Evolutionary conservation across 495 filamentous ascomycete species (phyloP), one percentile per base, ranked within the genome.

Genomic region (Aspergillus hancockii): DNA sequence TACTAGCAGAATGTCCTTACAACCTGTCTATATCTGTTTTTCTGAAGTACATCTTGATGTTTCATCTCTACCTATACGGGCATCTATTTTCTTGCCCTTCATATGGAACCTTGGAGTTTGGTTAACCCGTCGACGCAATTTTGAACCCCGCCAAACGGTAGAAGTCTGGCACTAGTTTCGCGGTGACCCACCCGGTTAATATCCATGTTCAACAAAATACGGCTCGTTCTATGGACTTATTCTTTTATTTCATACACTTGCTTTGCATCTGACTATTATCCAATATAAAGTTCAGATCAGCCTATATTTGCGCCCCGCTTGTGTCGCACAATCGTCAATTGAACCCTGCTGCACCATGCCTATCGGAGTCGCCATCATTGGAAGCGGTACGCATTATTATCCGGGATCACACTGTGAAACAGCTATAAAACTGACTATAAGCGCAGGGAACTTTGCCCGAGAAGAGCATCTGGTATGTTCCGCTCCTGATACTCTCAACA

Each of bases 281-380:
- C 2, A 14, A 36, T 12, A 36, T 14, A 23, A 21, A 31, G 13
- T 4, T 31, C 36, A 22, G 41, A 52, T 46, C 18, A 31, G 40
- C 25, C 52, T 56, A 46, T 52, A 52, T 23, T 31, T 43, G 21
- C 8, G 47, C 36, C 21, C 16, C 16, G 8, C 16, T 40, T 32
- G 28, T 21, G 43, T 41, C 40, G 23, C n/a, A n/a, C n/a, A 12
- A 5, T 47, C 19, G 25, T 6, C 12, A 8, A 14, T 36, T 36
- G 8, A 36, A 36, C 34, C 3, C 22, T 10, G 12, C 22, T 47
- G 25, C 28, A 69, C 41, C 36, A 76, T 77, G 73, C 13, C 68
- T 19, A 64, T 84, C 54, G 85, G 86, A 30, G 75, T 90, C 22
- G 88, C 88, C 14, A 81, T 90, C n/a, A 80, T 90, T 41, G 88